These are phyloP conservation scores for Calocybe indica DNA, from an alignment of 768 basidiomycete genomes.

Conservation along the genomic window DNA sequence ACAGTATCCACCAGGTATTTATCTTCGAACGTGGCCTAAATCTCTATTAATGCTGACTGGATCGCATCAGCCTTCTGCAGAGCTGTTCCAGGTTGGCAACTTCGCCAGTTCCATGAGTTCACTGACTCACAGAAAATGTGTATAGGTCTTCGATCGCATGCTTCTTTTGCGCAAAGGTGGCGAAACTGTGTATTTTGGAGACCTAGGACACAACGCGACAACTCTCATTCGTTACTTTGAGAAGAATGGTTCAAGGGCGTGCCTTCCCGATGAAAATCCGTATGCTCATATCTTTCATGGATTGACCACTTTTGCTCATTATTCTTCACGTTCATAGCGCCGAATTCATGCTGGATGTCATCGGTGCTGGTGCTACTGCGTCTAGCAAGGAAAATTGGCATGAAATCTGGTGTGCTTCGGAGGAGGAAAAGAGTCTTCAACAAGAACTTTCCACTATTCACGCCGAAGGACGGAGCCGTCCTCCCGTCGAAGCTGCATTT, in stretches of 20 bases:
- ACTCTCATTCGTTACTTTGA: constrained; percentile 75
- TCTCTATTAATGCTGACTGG: background rate
- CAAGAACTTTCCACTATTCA: constrained; percentile 42
- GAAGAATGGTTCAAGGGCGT: constrained; percentile 55
- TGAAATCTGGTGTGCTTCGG: constrained; percentile 47
- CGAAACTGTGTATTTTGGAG: constrained; percentile 67
- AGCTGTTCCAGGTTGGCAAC: constrained; percentile 54
- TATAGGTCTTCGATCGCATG: constrained; percentile 62
- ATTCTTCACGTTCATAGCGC: constrained; percentile 27
- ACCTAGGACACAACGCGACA: constrained; percentile 56
- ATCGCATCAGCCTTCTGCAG: constrained; percentile 58
- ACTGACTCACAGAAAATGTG: background rate
- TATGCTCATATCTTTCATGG: constrained; percentile 18
- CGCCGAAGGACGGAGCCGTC: constrained; percentile 36
- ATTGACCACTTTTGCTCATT: background rate
- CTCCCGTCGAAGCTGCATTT: constrained; percentile 28
- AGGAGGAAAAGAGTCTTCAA: constrained; percentile 31
- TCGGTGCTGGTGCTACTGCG: constrained; percentile 68
- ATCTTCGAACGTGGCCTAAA: background rate
- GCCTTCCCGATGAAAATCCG: constrained; percentile 71
- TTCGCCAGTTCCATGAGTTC: background rate
- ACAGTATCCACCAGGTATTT: constrained; percentile 39
- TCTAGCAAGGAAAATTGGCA: constrained; percentile 51
- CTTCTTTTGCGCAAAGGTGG: constrained; percentile 79
- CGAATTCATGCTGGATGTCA: constrained; percentile 64